Evolutionary conservation across 2,329 filamentous ascomycete species (phyloP), one percentile per base, ranked within the genome.

Genomic region (Verticillium klebahnii): DNA sequence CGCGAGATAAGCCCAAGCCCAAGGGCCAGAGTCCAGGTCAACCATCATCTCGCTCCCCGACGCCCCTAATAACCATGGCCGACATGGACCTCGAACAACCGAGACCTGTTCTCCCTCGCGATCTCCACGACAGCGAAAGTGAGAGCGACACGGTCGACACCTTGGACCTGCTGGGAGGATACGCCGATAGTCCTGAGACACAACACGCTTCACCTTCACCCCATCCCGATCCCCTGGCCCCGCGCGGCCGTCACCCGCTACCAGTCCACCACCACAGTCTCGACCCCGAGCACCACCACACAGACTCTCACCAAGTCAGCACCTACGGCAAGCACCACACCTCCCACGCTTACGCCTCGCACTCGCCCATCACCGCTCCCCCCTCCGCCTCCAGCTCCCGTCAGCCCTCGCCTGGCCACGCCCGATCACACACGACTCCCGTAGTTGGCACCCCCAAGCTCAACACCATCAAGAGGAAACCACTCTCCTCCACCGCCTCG

Each of bases 391-490:
- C 52, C 2, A 32, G 50, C 65, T 39, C 58, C n/a, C 29, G 58
- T 31, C 58, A 60, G 45, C 63, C 63, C 56, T 65, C 64, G n/a
- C 64, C 64, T 17, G 64, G 63, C 23, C 64, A 58, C 57, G 63
- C 61, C 58, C 61, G 64, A 60, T 66, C 64, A 34, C 64, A 66
- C 58, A 65, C 64, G 36, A 59, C 64, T 58, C 61, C 63, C 12
- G 58, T 45, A 6, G 61, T 61, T 9, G 36, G 60, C 50, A 61
- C 60, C 39, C 60, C 58, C 34, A 61, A 60, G 23, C 59, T 61
- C 56, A 59, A 62, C 52, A 37, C 76, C 65, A 83, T 88, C 74
- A 82, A 82, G 70, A 81, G 86, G 65, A 88, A 89, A 75, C 86
- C 86, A 60, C 71, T 89, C 64, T 86, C 85, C 54, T 75, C 78